Evolutionary conservation across 1,284 basidiomycete genomes (phyloP), one percentile per base, ranked within the genome.

Genomic region (Cryptococcus sp.): DNA sequence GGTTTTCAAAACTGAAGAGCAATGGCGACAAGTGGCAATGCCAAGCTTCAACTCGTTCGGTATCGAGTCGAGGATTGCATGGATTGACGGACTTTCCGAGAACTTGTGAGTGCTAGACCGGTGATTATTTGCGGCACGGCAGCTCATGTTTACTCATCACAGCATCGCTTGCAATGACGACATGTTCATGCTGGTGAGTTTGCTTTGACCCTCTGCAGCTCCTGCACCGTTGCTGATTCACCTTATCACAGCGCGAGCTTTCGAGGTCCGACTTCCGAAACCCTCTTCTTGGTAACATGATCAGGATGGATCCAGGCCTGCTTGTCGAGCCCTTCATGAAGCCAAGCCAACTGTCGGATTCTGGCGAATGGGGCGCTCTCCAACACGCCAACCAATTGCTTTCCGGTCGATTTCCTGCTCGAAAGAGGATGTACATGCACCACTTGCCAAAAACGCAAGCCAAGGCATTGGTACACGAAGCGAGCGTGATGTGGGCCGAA

Each of bases 281-380:
- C 54, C 74, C 73, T 1, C 53, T 76, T 0, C 55, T 68, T 8
- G 74, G 74, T 26, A 51, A 62, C 17, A 59, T 75, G 16, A 43
- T 69, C 49, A 69, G 74, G 10, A 48, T 72, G n/a, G 73, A 72
- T 48, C 58, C 64, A 3, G 56, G 57, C 8, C 57, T 73, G n/a
- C 40, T 45, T 7, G 72, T 75, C 50, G 50, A 50, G 17, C 66
- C 65, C 1, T 41, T 54, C 39, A 43, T 75, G 43, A 46, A 58
- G 0, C 41, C 53, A 0, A 52, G 63, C 29, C 65, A 69, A 44
- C 39, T 55, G 1, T 64, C 67, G 26, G 61, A 66, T 22, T 45
- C 59, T 8, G 74, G 74, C 52, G 73, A 76, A 61, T 74, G 73
- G 73, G 73, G 73, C 5, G 74, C 71, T 22, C 62, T 76, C 3